Base-by-base conservation (phyloP, 345 rosid genomes). In the Arabis hirsuta region DNA sequence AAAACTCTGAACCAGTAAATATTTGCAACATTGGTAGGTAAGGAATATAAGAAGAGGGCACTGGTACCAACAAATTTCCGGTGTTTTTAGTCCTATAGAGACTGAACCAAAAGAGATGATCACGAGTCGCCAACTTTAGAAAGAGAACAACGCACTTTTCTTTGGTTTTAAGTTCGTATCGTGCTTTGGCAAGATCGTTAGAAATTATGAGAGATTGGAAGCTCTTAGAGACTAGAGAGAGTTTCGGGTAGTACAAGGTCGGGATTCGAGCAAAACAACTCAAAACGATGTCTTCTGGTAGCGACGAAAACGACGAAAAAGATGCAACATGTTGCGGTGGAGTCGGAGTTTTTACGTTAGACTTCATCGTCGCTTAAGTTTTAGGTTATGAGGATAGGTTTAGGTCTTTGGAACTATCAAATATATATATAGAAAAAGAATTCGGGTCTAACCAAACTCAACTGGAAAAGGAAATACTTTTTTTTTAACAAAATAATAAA, bases 191-290 rank as follows among this genome's bases (percentile, higher is more conserved):
- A 7, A 43, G 51, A 2, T n/a, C n/a, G 4, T 2, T 14, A 6
- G 65, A 61, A 20, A 26, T 4, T 38, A 61, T 26, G 9, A 43
- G 36, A 19, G 24, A 61, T 8, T 10, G 9, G 22, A 62, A 62
- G 27, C 42, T 16, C 67, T 62, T 62, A 26, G 27, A 45, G 39
- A 62, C 54, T 6, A 62, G 67, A 10, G 42, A 62, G 1, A 45
- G 29, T 19, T 5, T 62, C 1, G 27, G 67, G n/a, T 29, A 27
- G 54, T 62, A 62, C 0, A 41, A 14, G 1, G 3, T 44, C 0
- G 67, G 46, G 7, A 62, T 62, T 4, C n/a, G 53, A 44, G 67
- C 54, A 62, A 26, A 11, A 60, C 43, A 60, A 36, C 4, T 43
- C 22, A 60, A 24, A 43, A 60, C 5, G 0, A 60, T 13, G 20